Percentiles rank a stretch among this genome's conserved stretches.
These are phyloP conservation scores for Euphrasia arctica DNA, from an alignment of 305 asterid species.

Conservation along the genomic window DNA sequence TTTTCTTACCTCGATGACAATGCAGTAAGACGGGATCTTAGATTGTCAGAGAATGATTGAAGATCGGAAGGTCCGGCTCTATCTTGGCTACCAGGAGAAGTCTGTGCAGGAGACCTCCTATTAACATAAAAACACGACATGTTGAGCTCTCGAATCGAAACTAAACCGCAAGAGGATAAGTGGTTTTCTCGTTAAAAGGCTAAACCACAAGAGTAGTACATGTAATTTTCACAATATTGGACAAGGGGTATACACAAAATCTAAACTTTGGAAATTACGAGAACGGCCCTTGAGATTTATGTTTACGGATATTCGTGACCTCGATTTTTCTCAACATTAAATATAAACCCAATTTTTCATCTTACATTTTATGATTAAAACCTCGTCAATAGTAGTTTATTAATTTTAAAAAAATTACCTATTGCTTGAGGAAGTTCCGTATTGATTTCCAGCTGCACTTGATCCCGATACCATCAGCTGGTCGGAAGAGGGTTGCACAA, in stretches of 20 bases:
- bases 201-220: neutral
- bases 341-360: neutral
- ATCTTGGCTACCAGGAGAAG: constrained; percentile 62
- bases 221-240: neutral
- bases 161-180: neutral
- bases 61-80: constrained; percentile 85
- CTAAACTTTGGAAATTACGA: neutral
- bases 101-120: constrained; percentile 54
- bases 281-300: neutral
- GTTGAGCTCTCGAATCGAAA: neutral
- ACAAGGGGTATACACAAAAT: too few species aligned
- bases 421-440: constrained; percentile 40
- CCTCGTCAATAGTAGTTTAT: too few species aligned
- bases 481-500: constrained; percentile 39
- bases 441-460: constrained; percentile 44
- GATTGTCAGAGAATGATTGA: constrained; percentile 68
- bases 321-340: too few species aligned
- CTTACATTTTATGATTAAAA: too few species aligned
- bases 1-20: constrained; percentile 66
- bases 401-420: constrained; percentile 37
- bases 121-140: constrained; percentile 7
- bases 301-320: neutral
- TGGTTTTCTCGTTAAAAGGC: neutral
- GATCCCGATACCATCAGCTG: constrained; percentile 33
- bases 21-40: constrained; percentile 69